These are phyloP conservation scores for Pyricularia pennisetigena DNA, from an alignment of 2,329 filamentous ascomycete species.

Conservation along the genomic window DNA sequence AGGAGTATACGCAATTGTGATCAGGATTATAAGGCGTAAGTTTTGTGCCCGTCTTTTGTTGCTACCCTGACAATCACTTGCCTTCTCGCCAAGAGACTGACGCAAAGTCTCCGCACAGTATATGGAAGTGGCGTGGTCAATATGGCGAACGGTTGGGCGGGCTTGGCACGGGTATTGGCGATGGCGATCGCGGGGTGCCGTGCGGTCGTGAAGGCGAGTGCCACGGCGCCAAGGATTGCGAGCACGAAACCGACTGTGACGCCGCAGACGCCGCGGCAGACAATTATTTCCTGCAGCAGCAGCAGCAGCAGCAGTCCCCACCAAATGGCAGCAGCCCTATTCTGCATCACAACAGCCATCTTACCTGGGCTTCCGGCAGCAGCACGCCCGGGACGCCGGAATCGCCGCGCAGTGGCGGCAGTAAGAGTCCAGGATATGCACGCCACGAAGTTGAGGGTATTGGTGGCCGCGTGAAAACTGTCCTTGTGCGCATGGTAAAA, in stretches of 20 bases:
- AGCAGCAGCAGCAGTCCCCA: slow-evolving; percentile 10
- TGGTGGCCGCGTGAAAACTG: slow-evolving; percentile 79
- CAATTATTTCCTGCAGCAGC: slow-evolving; percentile 14
- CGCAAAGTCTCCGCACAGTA: slow-evolving; percentile 27
- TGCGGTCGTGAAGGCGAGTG: slow-evolving; percentile 74
- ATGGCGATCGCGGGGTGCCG: slow-evolving; percentile 78
- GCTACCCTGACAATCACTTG: slow-evolving; percentile 6
- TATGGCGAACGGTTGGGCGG: slow-evolving; percentile 75
- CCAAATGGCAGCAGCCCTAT: not conserved
- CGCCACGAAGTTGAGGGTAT: slow-evolving; percentile 88
- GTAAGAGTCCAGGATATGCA: slow-evolving; percentile 58
- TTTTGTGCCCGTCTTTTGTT: not conserved
- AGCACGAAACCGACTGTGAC: slow-evolving; percentile 79
- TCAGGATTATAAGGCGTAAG: slow-evolving; percentile 47
- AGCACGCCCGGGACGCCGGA: slow-evolving; percentile 4
- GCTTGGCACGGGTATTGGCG: slow-evolving; percentile 77
- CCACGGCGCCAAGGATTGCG: slow-evolving; percentile 65
- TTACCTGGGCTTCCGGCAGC: slow-evolving; percentile 5
- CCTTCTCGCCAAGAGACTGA: not conserved
- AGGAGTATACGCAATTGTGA: slow-evolving; percentile 54
- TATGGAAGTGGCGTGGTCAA: slow-evolving; percentile 83
- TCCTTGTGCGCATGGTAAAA: slow-evolving; percentile 70
- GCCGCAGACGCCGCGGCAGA: slow-evolving; percentile 56
- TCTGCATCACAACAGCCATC: slow-evolving; percentile 5
- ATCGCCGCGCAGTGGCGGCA: slow-evolving; percentile 1